Percentiles rank a stretch among this genome's conserved stretches.
Evolutionary conservation across 2,329 filamentous ascomycete species (phyloP).

Genomic region (Colletotrichum sp.): DNA sequence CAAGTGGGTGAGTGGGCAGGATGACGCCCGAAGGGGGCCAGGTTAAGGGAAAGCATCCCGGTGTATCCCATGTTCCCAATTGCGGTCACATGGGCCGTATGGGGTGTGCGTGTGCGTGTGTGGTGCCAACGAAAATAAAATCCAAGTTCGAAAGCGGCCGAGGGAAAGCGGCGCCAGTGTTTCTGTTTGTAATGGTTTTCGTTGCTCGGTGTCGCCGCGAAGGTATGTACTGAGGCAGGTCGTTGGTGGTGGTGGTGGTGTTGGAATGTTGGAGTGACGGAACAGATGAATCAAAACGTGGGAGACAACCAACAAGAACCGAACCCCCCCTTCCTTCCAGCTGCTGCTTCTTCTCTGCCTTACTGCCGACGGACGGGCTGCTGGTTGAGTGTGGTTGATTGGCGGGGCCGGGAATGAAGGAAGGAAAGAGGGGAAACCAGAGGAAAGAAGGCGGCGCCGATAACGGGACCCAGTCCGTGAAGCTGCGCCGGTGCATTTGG

Average conservation of each 20-base stretch:
- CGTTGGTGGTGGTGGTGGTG: neutral
- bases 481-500: neutral
- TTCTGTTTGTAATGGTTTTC: slow-evolving; percentile 9
- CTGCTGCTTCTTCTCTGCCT: neutral
- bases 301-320: neutral
- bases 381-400: neutral
- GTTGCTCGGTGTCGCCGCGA: neutral
- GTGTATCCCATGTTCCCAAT: neutral
- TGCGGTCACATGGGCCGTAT: slow-evolving; percentile 24
- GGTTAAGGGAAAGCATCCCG: slow-evolving; percentile 28
- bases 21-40: slow-evolving; percentile 24
- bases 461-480: neutral
- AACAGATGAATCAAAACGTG: neutral
- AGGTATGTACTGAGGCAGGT: neutral
- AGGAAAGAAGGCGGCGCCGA: neutral
- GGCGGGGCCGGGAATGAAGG: neutral
- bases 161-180: slow-evolving; percentile 25
- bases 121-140: neutral
- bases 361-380: neutral
- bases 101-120: neutral
- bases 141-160: slow-evolving; percentile 20
- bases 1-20: slow-evolving; percentile 20
- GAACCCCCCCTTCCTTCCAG: neutral
- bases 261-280: neutral
- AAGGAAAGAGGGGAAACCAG: neutral